phyloP scores from a whole-genome alignment of 2,329 filamentous ascomycete genomes.

The Metarhizium rileyi region DNA sequence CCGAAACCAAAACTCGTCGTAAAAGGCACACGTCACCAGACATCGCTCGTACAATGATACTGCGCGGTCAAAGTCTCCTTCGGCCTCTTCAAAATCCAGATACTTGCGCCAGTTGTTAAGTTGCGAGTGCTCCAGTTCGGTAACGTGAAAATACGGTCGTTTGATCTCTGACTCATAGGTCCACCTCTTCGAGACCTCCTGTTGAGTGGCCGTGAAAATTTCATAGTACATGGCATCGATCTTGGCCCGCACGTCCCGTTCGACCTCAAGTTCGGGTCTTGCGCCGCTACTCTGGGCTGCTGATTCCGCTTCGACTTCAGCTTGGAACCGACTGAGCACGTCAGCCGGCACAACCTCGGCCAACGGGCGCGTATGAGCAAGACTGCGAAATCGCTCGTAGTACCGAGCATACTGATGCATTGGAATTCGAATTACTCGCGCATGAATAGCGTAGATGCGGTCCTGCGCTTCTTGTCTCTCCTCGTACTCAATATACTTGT shows the following conservation, averaged over 20 bases:
- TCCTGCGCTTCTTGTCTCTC: conserved; percentile 78
- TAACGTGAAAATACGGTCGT: conserved; percentile 93
- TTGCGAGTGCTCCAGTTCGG: conserved; percentile 77
- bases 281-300: conserved; percentile 38
- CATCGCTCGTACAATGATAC: conserved; percentile 90
- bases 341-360: conserved; percentile 62
- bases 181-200: conserved; percentile 87
- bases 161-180: conserved; percentile 92
- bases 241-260: conserved; percentile 70
- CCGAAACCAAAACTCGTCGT: conserved; percentile 97
- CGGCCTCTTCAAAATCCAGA: conserved; percentile 85
- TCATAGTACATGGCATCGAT: conserved; percentile 76
- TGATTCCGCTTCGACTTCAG: conserved; percentile 61
- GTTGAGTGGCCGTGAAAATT: conserved; percentile 69
- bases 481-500: conserved; percentile 97
- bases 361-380: conserved; percentile 65
- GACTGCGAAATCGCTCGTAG: conserved; percentile 77
- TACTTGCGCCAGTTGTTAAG: conserved; percentile 91
- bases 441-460: conserved; percentile 75
- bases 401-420: conserved; percentile 95
- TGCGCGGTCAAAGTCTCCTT: conserved; percentile 65
- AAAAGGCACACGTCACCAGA: conserved; percentile 83
- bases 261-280: conserved; percentile 67
- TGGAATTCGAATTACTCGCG: conserved; percentile 76
- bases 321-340: conserved; percentile 55